A percentile compares a stretch with the other conserved stretches of the same genome.
phyloP scores from a whole-genome alignment of 495 filamentous ascomycete genomes.

The Parachaetomium inaequale region DNA sequence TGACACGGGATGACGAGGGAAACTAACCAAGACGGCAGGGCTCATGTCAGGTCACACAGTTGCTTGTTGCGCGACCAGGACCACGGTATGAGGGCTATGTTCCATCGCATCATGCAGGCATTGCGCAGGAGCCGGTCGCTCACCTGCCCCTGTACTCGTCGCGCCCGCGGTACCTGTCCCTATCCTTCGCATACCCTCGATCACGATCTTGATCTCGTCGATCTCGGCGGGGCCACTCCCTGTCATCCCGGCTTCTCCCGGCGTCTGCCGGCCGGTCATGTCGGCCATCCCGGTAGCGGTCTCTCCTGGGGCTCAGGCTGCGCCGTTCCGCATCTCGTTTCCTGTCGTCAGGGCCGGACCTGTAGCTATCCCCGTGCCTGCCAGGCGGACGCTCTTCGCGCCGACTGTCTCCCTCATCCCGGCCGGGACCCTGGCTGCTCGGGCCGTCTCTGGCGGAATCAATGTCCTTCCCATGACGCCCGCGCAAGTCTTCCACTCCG shows the following conservation, averaged over 20 bases:
- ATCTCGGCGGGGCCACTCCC: conserved; percentile 22
- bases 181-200: neutral
- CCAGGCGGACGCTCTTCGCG: conserved; percentile 16
- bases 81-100: neutral
- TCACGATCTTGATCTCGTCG: conserved; percentile 25
- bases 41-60: neutral
- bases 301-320: conserved; percentile 41
- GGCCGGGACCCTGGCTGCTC: conserved; percentile 6
- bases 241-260: conserved; percentile 24
- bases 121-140: neutral
- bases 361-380: conserved; percentile 15
- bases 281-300: conserved; percentile 26
- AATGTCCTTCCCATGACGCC: conserved; percentile 37
- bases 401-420: conserved; percentile 10
- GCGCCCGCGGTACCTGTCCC: conserved; percentile 20
- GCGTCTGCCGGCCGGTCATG: conserved; percentile 18
- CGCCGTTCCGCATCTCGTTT: conserved; percentile 26
- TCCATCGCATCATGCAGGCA: conserved; percentile 2
- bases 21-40: neutral
- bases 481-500: conserved; percentile 64
- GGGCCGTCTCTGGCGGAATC: conserved; percentile 9
- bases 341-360: conserved; percentile 20
- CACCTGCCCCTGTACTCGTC: conserved; percentile 22
- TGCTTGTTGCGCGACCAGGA: neutral
- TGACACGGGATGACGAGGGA: neutral